Conservation (phyloP, 108 stramenopile species). For the Thalassiosira profunda region DNA sequence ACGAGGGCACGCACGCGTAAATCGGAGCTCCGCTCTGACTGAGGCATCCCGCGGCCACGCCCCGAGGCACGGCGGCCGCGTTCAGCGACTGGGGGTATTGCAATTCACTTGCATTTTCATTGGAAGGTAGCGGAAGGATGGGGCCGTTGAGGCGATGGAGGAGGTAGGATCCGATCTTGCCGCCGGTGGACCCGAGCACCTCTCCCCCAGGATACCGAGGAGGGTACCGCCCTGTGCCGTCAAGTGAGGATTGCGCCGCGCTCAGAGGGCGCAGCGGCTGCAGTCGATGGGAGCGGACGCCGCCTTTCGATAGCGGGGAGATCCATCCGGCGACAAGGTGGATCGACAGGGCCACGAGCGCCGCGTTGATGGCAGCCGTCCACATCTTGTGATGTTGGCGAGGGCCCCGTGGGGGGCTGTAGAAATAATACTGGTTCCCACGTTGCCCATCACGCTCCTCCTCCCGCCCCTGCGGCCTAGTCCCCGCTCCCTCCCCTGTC, state of each 20-base stretch:
- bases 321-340: too few species aligned
- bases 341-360: too few species aligned
- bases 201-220: constrained; percentile 43
- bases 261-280: too few species aligned
- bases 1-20: constrained; percentile 58
- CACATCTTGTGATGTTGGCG: neutral
- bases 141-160: constrained; percentile 25
- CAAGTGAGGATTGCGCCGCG: too few species aligned
- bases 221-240: too few species aligned
- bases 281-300: too few species aligned
- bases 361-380: neutral
- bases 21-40: constrained; percentile 48
- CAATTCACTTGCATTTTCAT: neutral
- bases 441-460: neutral
- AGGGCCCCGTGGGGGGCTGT: too few species aligned
- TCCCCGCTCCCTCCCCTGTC: too few species aligned
- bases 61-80: constrained; percentile 54
- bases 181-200: constrained; percentile 44
- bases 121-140: neutral
- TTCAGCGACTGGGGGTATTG: constrained; percentile 8
- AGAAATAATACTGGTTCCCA: too few species aligned
- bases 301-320: too few species aligned
- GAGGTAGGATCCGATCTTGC: constrained; percentile 41
- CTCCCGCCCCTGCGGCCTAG: too few species aligned
- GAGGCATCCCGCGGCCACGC: constrained; percentile 60